Percentiles rank a stretch among this genome's conserved stretches.
Conservation (phyloP, 805 yeast species). For the Saturnispora zaruensis region DNA sequence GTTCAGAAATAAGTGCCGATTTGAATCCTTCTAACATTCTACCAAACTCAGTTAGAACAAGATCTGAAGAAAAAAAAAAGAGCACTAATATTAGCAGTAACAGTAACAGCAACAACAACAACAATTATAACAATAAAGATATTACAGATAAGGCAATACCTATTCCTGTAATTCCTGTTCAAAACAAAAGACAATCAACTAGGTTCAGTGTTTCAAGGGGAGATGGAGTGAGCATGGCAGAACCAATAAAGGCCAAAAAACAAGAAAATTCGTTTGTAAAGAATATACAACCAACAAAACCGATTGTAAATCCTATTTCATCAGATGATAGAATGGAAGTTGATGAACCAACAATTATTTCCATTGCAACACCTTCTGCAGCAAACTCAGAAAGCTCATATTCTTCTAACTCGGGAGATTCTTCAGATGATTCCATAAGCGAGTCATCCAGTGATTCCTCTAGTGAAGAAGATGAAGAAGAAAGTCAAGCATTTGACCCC, state of each 20-base stretch:
- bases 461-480: conserved; percentile 17
- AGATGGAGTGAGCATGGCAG: not conserved
- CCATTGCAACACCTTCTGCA: not conserved
- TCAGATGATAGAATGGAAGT: not conserved
- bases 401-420: conserved; percentile 4
- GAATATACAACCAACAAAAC: not conserved
- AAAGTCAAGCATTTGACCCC: not conserved
- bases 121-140: not conserved
- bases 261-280: not conserved
- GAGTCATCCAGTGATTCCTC: conserved; percentile 15
- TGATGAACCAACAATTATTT: conserved; percentile 3
- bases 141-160: not conserved
- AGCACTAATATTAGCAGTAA: not conserved
- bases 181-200: not conserved
- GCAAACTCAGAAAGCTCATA: conserved; percentile 9
- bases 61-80: not conserved
- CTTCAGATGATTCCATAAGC: conserved; percentile 6
- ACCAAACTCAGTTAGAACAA: conserved; percentile 6
- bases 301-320: not conserved
- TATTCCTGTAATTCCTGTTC: not conserved
- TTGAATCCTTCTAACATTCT: conserved; percentile 19
- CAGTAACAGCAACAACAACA: not conserved
- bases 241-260: not conserved
- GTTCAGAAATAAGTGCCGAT: conserved; percentile 15
- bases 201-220: not conserved